Evolutionary conservation across 169 alveolate genomes (phyloP), one percentile per base, ranked within the genome.

Genomic region (Eimeria sp.): DNA sequence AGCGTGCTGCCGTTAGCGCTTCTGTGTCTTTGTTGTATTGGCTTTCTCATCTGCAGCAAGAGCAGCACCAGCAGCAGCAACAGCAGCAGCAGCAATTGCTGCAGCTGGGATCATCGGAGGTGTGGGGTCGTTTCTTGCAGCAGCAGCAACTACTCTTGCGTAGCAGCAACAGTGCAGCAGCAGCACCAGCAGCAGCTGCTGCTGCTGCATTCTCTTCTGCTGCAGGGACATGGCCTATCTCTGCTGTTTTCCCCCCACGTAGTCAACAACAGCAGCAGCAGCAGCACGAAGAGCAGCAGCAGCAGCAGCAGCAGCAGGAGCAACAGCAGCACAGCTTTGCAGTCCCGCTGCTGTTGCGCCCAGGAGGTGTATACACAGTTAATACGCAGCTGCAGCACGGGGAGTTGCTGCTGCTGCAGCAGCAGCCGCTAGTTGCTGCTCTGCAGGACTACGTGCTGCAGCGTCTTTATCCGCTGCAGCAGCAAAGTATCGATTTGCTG

Each of bases 371-470:
- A 27, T 58, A 45, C 13, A 61, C 92, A 57, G 80, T 84, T 40
- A 76, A 84, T 5, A 30, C 45, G 9, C 92, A 34, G 58, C 92
- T 84, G 75, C 92, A 84, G 78, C 92, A 54, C 65, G 75, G 80
- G 43, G 92, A 84, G 92, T 61, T 54, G 78, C 75, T 84, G 92
- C 92, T 84, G 92, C 75, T 84, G 92, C 78, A 57, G 92, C 92
- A 58, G 80, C 92, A 84, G 40, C 92, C 92, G 40, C 80, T 84
- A 5, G 78, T 61, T 30, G 92, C 92, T 57, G 92, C 92, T 14
- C 40, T 40, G 43, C 92, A 84, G 43, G 80, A 84, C 4, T 84
- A 58, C 61, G n/a, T 84, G 92, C 78, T 84, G 92, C 92, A 57
- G 92, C 92, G n/a, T 27, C 92, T 84, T 1, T 78, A 27, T 58